phyloP scores from a whole-genome alignment of 2,329 filamentous ascomycete genomes.

The Xylariaceae sp. region DNA sequence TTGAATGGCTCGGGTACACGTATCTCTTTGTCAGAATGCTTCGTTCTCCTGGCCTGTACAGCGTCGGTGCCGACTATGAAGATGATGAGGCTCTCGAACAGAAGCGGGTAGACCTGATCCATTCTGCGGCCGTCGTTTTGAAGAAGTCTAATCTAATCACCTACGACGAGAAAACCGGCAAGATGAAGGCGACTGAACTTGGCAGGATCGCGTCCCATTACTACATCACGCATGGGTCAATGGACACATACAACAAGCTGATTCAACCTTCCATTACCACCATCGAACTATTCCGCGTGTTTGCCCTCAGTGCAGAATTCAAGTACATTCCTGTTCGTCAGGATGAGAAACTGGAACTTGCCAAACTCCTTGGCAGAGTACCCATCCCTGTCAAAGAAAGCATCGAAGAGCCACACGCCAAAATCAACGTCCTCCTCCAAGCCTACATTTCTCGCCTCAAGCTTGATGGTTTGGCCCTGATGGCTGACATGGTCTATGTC shows the following conservation, averaged over 20 bases:
- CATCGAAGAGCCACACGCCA: conserved; percentile 92
- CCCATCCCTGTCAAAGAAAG: conserved; percentile 97
- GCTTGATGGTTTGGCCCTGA: conserved; percentile 86
- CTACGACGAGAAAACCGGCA: conserved; percentile 90
- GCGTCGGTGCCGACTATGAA: conserved; percentile 92
- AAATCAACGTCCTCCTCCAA: conserved; percentile 96
- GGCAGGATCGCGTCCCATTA: conserved; percentile 96
- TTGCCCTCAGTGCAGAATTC: conserved; percentile 94
- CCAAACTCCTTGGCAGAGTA: conserved; percentile 82
- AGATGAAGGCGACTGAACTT: conserved; percentile 84
- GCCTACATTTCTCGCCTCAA: conserved; percentile 94
- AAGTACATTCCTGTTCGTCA: conserved; percentile 98
- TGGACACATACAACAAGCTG: conserved; percentile 94
- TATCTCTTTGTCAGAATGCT: conserved; percentile 98
- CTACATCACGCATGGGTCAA: conserved; percentile 94
- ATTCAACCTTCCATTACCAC: conserved; percentile 89
- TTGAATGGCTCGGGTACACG: conserved; percentile 98
- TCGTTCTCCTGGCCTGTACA: conserved; percentile 87
- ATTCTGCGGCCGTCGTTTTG: conserved; percentile 82
- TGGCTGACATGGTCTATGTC: conserved; percentile 98
- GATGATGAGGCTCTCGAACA: conserved; percentile 88
- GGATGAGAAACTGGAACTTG: conserved; percentile 94
- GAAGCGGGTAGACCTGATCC: conserved; percentile 93
- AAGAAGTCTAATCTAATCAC: conserved; percentile 86
- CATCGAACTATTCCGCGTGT: conserved; percentile 95